phyloP scores from a whole-genome alignment of 208 protist species.

The Tetramitus jugosus region DNA sequence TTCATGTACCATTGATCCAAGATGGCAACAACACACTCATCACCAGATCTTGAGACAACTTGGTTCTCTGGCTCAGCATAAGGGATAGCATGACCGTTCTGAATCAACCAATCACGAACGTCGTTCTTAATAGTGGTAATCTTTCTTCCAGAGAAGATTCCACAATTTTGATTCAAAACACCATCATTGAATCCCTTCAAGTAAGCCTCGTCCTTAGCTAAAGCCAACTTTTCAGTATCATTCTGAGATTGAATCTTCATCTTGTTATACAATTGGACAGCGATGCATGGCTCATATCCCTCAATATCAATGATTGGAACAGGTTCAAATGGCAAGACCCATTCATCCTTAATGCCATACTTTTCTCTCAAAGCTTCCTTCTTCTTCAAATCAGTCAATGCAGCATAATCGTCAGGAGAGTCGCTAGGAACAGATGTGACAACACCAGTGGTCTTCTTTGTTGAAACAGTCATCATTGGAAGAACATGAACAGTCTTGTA shows the following conservation, averaged over 20 bases:
- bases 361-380: slow-evolving; percentile 84
- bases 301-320: slow-evolving; percentile 90
- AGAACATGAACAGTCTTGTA: slow-evolving; percentile 89
- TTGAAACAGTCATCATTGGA: slow-evolving; percentile 93
- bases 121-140: slow-evolving; percentile 88
- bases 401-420: slow-evolving; percentile 97
- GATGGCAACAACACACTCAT: slow-evolving; percentile 97
- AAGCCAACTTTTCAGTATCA: slow-evolving; percentile 80
- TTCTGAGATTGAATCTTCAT: slow-evolving; percentile 90
- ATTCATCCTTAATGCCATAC: slow-evolving; percentile 84
- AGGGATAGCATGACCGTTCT: slow-evolving; percentile 57
- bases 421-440: slow-evolving; percentile 96
- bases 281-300: slow-evolving; percentile 64
- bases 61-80: slow-evolving; percentile 92
- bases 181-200: slow-evolving; percentile 96
- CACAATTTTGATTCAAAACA: slow-evolving; percentile 51
- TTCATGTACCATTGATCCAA: slow-evolving; percentile 98
- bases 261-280: slow-evolving; percentile 81
- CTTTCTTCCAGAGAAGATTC: slow-evolving; percentile 56
- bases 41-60: slow-evolving; percentile 95
- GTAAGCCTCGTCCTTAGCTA: slow-evolving; percentile 95
- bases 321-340: slow-evolving; percentile 80
- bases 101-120: slow-evolving; percentile 66
- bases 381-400: slow-evolving; percentile 81
- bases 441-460: slow-evolving; percentile 94